Evolutionary conservation across 129 eudicot genomes (phyloP), one percentile per base, ranked within the genome.

Genomic region (Chrysanthemum makinoi): DNA sequence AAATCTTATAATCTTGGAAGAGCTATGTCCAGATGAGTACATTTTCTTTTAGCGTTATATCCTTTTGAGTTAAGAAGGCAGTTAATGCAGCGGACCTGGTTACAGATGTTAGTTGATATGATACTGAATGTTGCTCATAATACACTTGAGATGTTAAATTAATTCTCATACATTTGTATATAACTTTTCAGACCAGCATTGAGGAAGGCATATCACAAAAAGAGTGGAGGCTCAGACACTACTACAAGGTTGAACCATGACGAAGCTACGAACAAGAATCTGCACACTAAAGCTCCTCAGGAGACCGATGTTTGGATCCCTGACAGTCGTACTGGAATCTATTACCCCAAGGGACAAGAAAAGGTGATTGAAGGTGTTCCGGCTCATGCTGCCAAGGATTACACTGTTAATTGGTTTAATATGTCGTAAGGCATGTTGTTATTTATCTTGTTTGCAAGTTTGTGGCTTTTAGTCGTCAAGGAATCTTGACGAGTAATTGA

Each of bases 271-370:
- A 83, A 68, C 50, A 83, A 70, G 70, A 68, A 62, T 44, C 19
- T 75, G 10, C 24, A 49, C 8, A 61, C 12, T 5, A 78, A 63
- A 6, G 30, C 75, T 39, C 35, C 48, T 50, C n/a, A 74, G 0
- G 80, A 75, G 4, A 73, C 50, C 0, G 54, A 60, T 67, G 72
- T 75, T 66, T 86, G 90, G 93, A 44, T 80, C 8, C 93, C 86
- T 0, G 90, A 89, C 46, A 74, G 81, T 49, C 86, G 96, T 9
- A 89, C 96, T 0, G 96, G 96, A 28, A 84, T 89, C 18, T 89
- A 64, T 72, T 82, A 86, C 46, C 96, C 90, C 0, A 84, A 79
- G 74, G 96, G 96, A 4, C 93, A 89, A 24, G 86, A 89, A 53
- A 89, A 89, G 66, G 83, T 86, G 15, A 86, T 89, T 3, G 73